These are phyloP conservation scores for Aspergillus terreus DNA, from an alignment of 2,329 filamentous ascomycete genomes.

Conservation along the genomic window DNA sequence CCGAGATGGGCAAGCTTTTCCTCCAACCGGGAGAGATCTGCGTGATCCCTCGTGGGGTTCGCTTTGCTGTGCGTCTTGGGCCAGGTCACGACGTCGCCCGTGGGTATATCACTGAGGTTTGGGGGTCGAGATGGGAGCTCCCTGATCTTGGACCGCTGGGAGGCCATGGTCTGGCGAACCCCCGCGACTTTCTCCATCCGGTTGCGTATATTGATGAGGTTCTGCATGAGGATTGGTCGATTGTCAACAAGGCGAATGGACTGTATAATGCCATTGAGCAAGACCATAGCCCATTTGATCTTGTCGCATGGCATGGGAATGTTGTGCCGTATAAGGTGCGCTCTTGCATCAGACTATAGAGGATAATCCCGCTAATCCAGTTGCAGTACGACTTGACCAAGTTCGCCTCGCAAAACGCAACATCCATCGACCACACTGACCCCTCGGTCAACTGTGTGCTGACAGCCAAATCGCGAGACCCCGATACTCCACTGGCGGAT, in stretches of 20 bases:
- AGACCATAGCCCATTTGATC: slow-evolving; percentile 62
- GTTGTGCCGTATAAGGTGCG: slow-evolving; percentile 55
- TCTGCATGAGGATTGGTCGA: slow-evolving; percentile 48
- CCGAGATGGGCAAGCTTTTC: slow-evolving; percentile 58
- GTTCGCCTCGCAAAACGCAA: slow-evolving; percentile 55
- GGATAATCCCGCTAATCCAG: neutral
- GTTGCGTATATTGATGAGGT: slow-evolving; percentile 54
- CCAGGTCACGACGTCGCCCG: slow-evolving; percentile 50
- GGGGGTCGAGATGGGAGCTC: slow-evolving; percentile 58
- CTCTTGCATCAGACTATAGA: neutral
- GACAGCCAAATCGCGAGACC: slow-evolving; percentile 48
- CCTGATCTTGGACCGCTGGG: slow-evolving; percentile 63
- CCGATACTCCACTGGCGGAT: slow-evolving; percentile 59
- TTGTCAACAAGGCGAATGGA: slow-evolving; percentile 59
- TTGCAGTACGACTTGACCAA: slow-evolving; percentile 52
- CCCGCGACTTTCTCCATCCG: slow-evolving; percentile 60
- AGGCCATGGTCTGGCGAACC: slow-evolving; percentile 61
- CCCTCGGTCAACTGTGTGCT: slow-evolving; percentile 64
- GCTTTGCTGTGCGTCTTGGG: slow-evolving; percentile 54
- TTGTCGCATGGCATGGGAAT: slow-evolving; percentile 65
- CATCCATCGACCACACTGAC: slow-evolving; percentile 63
- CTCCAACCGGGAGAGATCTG: slow-evolving; percentile 61
- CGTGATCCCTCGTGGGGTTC: slow-evolving; percentile 59
- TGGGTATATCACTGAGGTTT: slow-evolving; percentile 63
- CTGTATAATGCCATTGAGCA: slow-evolving; percentile 56